These are phyloP conservation scores for Diospyros lotus DNA, from an alignment of 148 eudicot species.

Conservation along the genomic window DNA sequence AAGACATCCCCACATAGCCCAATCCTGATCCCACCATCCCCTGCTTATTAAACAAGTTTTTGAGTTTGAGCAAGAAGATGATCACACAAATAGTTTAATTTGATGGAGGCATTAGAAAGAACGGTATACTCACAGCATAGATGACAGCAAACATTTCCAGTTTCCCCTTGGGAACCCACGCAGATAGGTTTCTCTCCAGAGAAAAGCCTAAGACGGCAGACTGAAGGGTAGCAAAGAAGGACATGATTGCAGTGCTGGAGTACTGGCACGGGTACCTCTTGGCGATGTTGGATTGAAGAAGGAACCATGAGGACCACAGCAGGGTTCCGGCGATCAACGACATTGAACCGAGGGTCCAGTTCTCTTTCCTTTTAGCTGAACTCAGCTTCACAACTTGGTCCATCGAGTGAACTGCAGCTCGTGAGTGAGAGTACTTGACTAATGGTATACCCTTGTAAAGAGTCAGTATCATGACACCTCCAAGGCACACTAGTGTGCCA, in stretches of 20 bases:
- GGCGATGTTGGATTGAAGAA: constrained; percentile 25
- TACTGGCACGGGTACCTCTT: constrained; percentile 34
- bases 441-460: constrained; percentile 33
- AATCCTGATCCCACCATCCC: constrained; percentile 42
- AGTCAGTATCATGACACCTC: constrained; percentile 29
- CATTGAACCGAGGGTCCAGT: constrained; percentile 24
- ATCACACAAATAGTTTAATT: too few relatives aligned
- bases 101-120: too few relatives aligned
- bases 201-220: constrained; percentile 23
- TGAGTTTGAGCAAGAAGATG: too few relatives aligned
- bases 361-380: constrained; percentile 4
- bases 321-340: constrained; percentile 24
- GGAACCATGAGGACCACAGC: constrained; percentile 31
- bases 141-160: constrained; percentile 22
- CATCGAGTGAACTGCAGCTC: background rate
- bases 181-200: constrained; percentile 18
- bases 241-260: constrained; percentile 29
- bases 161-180: constrained; percentile 23
- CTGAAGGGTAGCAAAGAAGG: constrained; percentile 25
- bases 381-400: background rate
- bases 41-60: constrained; percentile 10
- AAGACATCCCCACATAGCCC: constrained; percentile 32
- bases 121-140: constrained; percentile 19
- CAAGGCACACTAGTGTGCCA: constrained; percentile 28
- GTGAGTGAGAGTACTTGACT: constrained; percentile 9